Base-by-base conservation (phyloP, 306 rosid genomes). In the Ochetophila trinervis region DNA sequence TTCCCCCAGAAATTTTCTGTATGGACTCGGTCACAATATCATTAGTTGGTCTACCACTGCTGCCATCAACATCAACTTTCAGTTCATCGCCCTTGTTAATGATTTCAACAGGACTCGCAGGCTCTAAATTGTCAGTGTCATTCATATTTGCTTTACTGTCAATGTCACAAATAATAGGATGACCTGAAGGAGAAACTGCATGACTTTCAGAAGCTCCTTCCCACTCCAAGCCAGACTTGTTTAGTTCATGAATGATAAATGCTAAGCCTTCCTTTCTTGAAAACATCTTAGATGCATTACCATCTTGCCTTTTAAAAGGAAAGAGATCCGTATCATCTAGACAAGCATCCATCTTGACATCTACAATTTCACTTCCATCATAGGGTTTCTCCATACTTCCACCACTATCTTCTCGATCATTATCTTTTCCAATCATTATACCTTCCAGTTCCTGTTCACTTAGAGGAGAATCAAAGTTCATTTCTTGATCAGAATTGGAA, bases 321-420 rank as follows among this genome's bases (percentile, higher is more conserved):
- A 76, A 54, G 56, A 60, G 56, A n/a, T 58, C 37, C 21, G 36
- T 55, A 55, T 64, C 32, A 52, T 64, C 85, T 17, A 72, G 52
- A 72, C 57, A 40, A 70, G 79, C 66, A 63, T 76, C 72, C 72
- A 76, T 64, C 58, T 72, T 73, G 50, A 64, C 71, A 74, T 83
- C 85, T 20, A 72, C 52, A 72, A 69, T 62, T 71, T 37, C 62
- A 66, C 59, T 36, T 62, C 68, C 32, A 72, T 60, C 67, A 6
- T 74, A 76, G 64, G 37, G 68, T 75, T 77, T 81, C 71, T 76
- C 80, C 48, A 63, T 58, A 34, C 67, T 66, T 73, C 57, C 89
- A 75, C 74, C 74, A 63, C 80, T 71, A 71, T 67, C 85, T 24
- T 83, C 82, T 58, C 23, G 80, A 70, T 79, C 71, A 65, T 63